Percentiles rank a stretch among this genome's conserved stretches.
Conservation (phyloP, 2,329 filamentous ascomycete genomes). For the Sclerotinia borealis region DNA sequence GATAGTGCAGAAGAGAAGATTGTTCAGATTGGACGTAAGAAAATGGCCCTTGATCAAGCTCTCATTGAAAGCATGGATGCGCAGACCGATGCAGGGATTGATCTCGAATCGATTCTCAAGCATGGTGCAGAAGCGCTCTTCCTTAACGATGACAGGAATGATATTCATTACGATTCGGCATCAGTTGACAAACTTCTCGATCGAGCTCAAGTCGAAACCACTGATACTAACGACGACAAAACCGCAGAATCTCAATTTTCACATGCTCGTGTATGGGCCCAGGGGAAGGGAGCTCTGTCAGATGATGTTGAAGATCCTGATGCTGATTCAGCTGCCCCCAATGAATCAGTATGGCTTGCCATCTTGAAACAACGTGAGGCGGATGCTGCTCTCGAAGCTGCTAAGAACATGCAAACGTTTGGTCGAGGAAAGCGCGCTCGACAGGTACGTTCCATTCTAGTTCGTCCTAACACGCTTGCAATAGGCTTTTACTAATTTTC, state of each 20-base stretch:
- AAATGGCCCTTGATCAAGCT: slow-evolving; percentile 92
- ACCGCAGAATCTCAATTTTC: slow-evolving; percentile 76
- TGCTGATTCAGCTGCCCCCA: slow-evolving; percentile 49
- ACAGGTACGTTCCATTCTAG: slow-evolving; percentile 23
- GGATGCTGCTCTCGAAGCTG: slow-evolving; percentile 66
- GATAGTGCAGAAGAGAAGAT: slow-evolving; percentile 91
- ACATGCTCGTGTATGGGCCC: slow-evolving; percentile 87
- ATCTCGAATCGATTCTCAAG: slow-evolving; percentile 81
- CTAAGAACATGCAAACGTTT: slow-evolving; percentile 63
- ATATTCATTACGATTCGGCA: slow-evolving; percentile 74
- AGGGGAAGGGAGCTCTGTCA: slow-evolving; percentile 63
- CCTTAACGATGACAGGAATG: slow-evolving; percentile 62
- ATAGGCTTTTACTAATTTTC: neutral
- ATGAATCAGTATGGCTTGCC: slow-evolving; percentile 77
- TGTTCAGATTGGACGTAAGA: slow-evolving; percentile 89
- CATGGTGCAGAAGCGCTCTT: slow-evolving; percentile 87
- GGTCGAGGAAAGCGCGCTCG: slow-evolving; percentile 69
- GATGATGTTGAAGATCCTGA: slow-evolving; percentile 51
- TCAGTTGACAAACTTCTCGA: slow-evolving; percentile 91
- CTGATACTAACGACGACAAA: slow-evolving; percentile 53
- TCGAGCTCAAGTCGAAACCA: slow-evolving; percentile 72
- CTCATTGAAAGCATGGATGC: slow-evolving; percentile 88
- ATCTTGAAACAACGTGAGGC: slow-evolving; percentile 80
- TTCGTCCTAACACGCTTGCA: neutral
- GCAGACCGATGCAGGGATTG: slow-evolving; percentile 70